phyloP scores from a whole-genome alignment of 2,329 filamentous ascomycete species.

The Bipolaris cookei region DNA sequence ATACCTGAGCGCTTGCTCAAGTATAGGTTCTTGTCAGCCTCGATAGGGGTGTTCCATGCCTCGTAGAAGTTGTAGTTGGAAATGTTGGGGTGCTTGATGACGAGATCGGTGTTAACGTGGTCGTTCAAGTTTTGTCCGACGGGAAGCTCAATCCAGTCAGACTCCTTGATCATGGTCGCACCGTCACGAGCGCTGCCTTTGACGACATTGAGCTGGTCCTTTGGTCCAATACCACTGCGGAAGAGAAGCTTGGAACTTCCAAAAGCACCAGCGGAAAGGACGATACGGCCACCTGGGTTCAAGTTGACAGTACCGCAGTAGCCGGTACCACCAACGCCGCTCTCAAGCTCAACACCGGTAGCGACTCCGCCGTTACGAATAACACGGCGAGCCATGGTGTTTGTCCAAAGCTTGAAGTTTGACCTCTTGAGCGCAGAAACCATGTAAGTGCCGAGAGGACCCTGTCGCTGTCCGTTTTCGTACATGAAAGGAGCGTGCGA shows the following conservation, averaged over 20 bases:
- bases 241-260: constrained; percentile 73
- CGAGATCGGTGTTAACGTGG: constrained; percentile 64
- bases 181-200: constrained; percentile 53
- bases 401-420: constrained; percentile 72
- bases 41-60: constrained; percentile 59
- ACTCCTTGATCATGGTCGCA: constrained; percentile 51
- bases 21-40: constrained; percentile 51
- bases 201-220: constrained; percentile 55
- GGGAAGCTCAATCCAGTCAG: constrained; percentile 59
- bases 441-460: constrained; percentile 74
- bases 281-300: constrained; percentile 66
- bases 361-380: constrained; percentile 66
- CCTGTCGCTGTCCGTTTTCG: constrained; percentile 68
- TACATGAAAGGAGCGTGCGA: constrained; percentile 72
- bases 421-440: constrained; percentile 63
- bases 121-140: constrained; percentile 60
- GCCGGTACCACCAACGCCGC: constrained; percentile 61
- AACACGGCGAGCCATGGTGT: constrained; percentile 71
- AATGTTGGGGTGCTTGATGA: constrained; percentile 59
- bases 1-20: constrained; percentile 62
- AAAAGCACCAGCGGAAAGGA: constrained; percentile 72
- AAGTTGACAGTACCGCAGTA: constrained; percentile 66
- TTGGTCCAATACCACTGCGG: constrained; percentile 71
- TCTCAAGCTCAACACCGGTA: constrained; percentile 72
- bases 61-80: constrained; percentile 70